Percentiles rank a stretch among this genome's conserved stretches.
phyloP scores from a whole-genome alignment of 2,329 filamentous ascomycete species.

The Pseudogymnoascus sp. region DNA sequence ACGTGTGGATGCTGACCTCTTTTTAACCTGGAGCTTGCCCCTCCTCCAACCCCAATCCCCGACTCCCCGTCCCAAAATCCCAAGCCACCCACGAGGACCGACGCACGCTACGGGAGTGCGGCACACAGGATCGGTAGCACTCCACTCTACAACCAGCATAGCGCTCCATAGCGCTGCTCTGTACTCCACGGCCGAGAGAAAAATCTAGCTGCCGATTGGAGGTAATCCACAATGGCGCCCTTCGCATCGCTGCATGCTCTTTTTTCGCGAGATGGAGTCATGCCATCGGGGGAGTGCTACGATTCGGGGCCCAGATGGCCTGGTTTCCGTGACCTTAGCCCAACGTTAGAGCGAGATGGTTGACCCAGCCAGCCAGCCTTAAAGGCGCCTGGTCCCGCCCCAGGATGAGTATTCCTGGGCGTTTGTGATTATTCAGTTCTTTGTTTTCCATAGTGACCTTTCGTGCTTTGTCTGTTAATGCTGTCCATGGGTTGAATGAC shows the following conservation, averaged over 20 bases:
- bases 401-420: not conserved
- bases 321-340: not conserved
- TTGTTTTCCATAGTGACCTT: not conserved
- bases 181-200: not conserved
- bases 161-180: not conserved
- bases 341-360: not conserved
- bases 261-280: not conserved
- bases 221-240: not conserved
- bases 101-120: not conserved
- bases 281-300: not conserved
- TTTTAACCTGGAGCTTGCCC: not conserved
- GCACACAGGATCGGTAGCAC: not conserved
- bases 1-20: not conserved
- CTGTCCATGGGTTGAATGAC: not conserved
- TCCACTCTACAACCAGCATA: not conserved
- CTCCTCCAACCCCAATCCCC: not conserved
- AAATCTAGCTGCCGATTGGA: slow-evolving; percentile 1
- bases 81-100: not conserved
- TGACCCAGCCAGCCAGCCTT: not conserved
- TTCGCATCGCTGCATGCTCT: not conserved
- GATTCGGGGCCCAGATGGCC: not conserved
- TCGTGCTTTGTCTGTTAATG: not conserved
- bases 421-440: not conserved
- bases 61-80: not conserved
- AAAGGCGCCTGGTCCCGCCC: not conserved